Base-by-base conservation (phyloP, 129 eudicot genomes). In the Flaveria robusta region DNA sequence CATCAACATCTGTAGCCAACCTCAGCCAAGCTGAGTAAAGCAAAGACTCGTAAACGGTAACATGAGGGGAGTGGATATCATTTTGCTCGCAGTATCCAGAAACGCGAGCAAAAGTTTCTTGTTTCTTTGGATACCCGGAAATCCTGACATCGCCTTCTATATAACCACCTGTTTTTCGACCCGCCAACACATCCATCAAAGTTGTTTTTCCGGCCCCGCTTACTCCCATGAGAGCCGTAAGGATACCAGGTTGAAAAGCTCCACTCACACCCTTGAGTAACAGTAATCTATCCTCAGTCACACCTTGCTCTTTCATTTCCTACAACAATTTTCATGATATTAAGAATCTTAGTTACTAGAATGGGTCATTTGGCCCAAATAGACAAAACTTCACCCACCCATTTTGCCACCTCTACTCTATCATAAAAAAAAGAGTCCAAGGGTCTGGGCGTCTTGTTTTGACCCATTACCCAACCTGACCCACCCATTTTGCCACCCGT, bases 151-250 rank as follows among this genome's bases (percentile, higher is more conserved):
- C 75, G 11, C 98, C 96, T 55, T 86, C 89, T 19, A 90, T 86
- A 52, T 93, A 90, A 15, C 98, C 98, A 23, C 98, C 98, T 2
- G 95, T 93, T 80, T 93, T 93, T 39, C 98, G 82, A 15, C 96
- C 98, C 1, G 98, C 96, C 34, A 92, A 62, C 59, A 92, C 98
- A 66, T 92, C 98, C 98, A 92, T 90, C 31, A 92, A 74, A 31
- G 98, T 92, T 5, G 98, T 92, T 83, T 92, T 92, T 23, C 98
- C 98, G 22, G 98, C 98, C 23, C 98, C 98, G 68, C 96, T 92
- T 45, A 90, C 96, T 16, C 98, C 98, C 98, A 92, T 92, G 7
- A 92, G 86, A 77, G 98, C 98, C 0, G 96, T 89, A 55, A 92
- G 88, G 76, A 92, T 85, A 63, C 96, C 98, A 0, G 96, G 98